Conservation (phyloP, 1,139 yeast species). For the Kodamaea suecica region DNA sequence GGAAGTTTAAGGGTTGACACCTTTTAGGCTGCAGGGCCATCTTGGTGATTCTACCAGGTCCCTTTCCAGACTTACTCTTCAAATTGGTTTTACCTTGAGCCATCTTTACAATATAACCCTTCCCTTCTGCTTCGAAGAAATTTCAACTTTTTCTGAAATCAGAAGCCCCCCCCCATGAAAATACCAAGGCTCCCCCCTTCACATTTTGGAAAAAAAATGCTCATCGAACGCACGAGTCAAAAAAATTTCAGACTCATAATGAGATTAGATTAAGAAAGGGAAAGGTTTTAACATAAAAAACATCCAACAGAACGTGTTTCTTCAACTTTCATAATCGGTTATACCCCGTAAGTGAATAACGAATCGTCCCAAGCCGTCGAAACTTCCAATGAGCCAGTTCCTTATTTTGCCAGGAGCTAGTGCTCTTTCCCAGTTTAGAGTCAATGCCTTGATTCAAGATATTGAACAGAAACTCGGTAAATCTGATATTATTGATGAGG, state of each 20-base stretch:
- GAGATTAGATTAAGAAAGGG: too few relatives aligned
- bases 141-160: too few relatives aligned
- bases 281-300: too few relatives aligned
- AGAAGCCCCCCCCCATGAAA: too few relatives aligned
- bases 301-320: background rate
- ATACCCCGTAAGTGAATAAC: background rate
- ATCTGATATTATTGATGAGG: slow-evolving; percentile 56
- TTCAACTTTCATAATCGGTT: background rate
- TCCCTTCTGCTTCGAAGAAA: too few relatives aligned
- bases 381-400: slow-evolving; percentile 19
- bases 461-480: slow-evolving; percentile 68
- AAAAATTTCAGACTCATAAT: background rate
- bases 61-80: slow-evolving; percentile 26
- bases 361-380: too few relatives aligned
- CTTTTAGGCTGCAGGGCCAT: slow-evolving; percentile 56
- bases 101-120: too few relatives aligned
- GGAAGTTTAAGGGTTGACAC: slow-evolving; percentile 70
- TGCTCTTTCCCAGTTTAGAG: slow-evolving; percentile 86
- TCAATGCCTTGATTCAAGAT: slow-evolving; percentile 66
- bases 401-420: slow-evolving; percentile 83
- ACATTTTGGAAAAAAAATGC: too few relatives aligned
- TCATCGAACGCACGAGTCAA: slow-evolving; percentile 1
- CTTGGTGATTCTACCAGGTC: slow-evolving; percentile 49
- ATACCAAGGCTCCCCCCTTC: too few relatives aligned
- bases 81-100: slow-evolving; percentile 56